Evolutionary conservation across 2,329 filamentous ascomycete genomes (phyloP), one percentile per base, ranked within the genome.

Genomic region (Fusarium redolens): DNA sequence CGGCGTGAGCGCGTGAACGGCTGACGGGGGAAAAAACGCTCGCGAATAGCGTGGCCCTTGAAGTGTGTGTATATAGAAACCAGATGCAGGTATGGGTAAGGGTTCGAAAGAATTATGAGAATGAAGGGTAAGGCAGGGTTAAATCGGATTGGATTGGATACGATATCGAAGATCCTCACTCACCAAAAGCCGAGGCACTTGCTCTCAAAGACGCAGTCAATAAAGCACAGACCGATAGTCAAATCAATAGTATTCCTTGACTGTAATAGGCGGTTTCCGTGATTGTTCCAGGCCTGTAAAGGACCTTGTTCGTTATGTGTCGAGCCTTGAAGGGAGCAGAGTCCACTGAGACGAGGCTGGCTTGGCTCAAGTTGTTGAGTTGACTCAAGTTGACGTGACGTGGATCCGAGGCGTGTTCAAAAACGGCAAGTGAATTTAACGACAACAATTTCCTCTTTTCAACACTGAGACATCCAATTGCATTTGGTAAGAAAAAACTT

Each of bases 121-220:
- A 57, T 41, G 43, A 69, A 54, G 30, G 57, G 40, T 37, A 48
- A 67, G 47, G 40, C 35, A 65, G 66, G 56, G 40, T 51, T 67
- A 59, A 54, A 60, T 55, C 38, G 47, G 50, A 64, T 71, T 54
- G 55, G 33, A 69, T 69, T 69, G 61, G 44, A 67, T 61, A 59
- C 56, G 64, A 60, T 60, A 50, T 65, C 52, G 63, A 51, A 38
- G 56, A 61, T 44, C 43, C 48, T 55, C 68, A 73, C 71, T 74
- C 56, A 76, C 61, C 71, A 68, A 67, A 68, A 61, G 71, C 73
- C 67, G 69, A 74, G 66, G 71, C 65, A 67, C 58, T 63, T 63
- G 71, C 65, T 65, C 51, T 58, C 43, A 38, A 54, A 47, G 37
- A 31, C 47, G 52, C 22, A 38, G 47, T 38, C 54, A n/a, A 63